Base-by-base conservation (phyloP, 495 filamentous ascomycete genomes). In the Parmelia sp. region DNA sequence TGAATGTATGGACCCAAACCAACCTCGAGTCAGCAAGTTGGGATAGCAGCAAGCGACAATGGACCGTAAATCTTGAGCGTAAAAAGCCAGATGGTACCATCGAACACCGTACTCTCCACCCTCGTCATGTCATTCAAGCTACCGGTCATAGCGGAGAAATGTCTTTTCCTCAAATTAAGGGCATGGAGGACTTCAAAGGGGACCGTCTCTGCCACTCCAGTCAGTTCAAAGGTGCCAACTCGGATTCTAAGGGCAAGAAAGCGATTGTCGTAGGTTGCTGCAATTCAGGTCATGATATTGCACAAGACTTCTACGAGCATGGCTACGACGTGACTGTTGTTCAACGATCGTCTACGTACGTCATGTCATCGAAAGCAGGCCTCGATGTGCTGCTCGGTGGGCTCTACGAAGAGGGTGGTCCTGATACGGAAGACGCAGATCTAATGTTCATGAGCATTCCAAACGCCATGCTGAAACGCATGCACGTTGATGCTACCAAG, bases 251-350 rank as follows among this genome's bases (percentile, higher is more conserved):
- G 27, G 83, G 83, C 1, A 90, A 86, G 70, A 88, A 86, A 66
- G 90, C 84, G 2, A 74, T 94, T 25, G 83, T 96, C 0, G 81
- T 96, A 10, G 91, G 91, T 7, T 86, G 84, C 36, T 90, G 90
- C 74, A 94, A 92, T 71, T 92, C 88, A 3, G 84, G 64, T 40
- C 63, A 92, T 68, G 91, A 95, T 71, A 95, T 95, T 66, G 86
- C 88, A 37, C 89, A 93, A 71, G 87, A 93, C 68, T 93, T 80
- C 70, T 86, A 85, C 71, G 89, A 93, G 69, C 85, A 89, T 47
- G 91, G 91, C 2, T 88, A 89, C 67, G 80, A 88, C n/a, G 87
- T 92, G n/a, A 93, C 90, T 12, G 85, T 95, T 70, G 77, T 95
- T 15, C 90, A 95, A 77, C 84, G 91, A 23, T 87, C 86, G 1